Evolutionary conservation across 495 filamentous ascomycete genomes (phyloP), one percentile per base, ranked within the genome.

Genomic region (Rusavskia elegans): DNA sequence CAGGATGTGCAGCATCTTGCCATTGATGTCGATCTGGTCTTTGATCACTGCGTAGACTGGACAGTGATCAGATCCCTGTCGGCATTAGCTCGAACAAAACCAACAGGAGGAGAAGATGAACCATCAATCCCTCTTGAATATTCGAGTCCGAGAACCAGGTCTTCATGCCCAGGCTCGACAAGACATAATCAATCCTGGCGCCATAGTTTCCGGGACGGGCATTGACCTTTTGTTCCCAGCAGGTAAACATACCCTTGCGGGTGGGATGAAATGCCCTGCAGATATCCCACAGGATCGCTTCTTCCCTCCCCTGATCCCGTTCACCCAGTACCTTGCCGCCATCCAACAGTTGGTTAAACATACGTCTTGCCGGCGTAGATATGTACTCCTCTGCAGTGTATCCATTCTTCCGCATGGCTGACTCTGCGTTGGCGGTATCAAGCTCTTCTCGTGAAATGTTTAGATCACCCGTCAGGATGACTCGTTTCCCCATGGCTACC

Each of bases 91-190:
- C 53, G 64, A 57, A 41, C 29, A 38, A 3, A 45, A n/a, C 11
- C 19, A 39, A 16, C 7, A 10, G n/a, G 19, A 50, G 17, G 6
- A 16, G 23, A 20, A 35, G 2, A 25, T 14, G 3, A 6, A 82
- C 80, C 75, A 95, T 79, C 9, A 98, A 69, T 3, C 90, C 92
- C 65, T 96, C 89, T 61, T 96, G 92, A 30, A 97, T 97, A 58
- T 96, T 87, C n/a, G 86, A 79, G 51, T 86, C 83, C 27, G 64
- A 68, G 61, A 95, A 85, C 89, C 89, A 97, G 51, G 75, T 66
- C 56, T 81, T 84, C 79, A 95, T 90, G 35, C 76, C 74, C 39
- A 81, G 68, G 54, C 78, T 89, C 62, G 87, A 90, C 7, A 96
- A 73, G 29, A 98, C 80, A 65, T 94, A 97, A 61, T 98, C 92